Percentiles rank a stretch among this genome's conserved stretches.
Evolutionary conservation across 805 yeast genomes (phyloP).

Genomic region (Ogataea ganodermae): DNA sequence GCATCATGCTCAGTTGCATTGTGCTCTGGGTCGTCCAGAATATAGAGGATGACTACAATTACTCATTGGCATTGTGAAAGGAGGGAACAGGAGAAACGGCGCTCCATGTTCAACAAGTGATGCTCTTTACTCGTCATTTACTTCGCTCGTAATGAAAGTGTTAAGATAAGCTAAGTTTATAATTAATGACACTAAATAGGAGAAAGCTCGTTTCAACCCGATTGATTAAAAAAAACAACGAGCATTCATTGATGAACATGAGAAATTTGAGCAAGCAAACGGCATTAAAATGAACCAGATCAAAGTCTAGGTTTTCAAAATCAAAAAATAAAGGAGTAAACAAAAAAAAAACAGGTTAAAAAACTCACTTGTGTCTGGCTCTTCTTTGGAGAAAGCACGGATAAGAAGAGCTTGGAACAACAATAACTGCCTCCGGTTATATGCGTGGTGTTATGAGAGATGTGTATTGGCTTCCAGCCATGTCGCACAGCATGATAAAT

Average conservation of each 20-base stretch:
- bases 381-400: no score
- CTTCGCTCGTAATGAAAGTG: background rate
- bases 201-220: slow-evolving; percentile 1
- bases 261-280: slow-evolving; percentile 3
- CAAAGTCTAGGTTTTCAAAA: background rate
- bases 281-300: slow-evolving; percentile 1
- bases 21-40: slow-evolving; percentile 93
- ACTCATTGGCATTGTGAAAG: slow-evolving; percentile 63
- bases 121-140: no score
- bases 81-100: background rate
- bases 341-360: background rate
- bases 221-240: background rate
- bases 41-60: slow-evolving; percentile 93
- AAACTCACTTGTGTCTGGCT: no score
- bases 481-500: no score
- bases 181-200: slow-evolving; percentile 8
- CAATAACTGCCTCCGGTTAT: no score
- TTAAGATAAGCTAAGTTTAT: slow-evolving; percentile 6
- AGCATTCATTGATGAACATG: background rate
- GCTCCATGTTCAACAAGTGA: background rate
- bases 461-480: no score
- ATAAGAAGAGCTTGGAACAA: no score
- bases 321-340: background rate
- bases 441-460: no score
- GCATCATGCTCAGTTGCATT: slow-evolving; percentile 86